Evolutionary conservation across 139 green algal species (phyloP), one percentile per base, ranked within the genome.

Genomic region (Volvox africanus): DNA sequence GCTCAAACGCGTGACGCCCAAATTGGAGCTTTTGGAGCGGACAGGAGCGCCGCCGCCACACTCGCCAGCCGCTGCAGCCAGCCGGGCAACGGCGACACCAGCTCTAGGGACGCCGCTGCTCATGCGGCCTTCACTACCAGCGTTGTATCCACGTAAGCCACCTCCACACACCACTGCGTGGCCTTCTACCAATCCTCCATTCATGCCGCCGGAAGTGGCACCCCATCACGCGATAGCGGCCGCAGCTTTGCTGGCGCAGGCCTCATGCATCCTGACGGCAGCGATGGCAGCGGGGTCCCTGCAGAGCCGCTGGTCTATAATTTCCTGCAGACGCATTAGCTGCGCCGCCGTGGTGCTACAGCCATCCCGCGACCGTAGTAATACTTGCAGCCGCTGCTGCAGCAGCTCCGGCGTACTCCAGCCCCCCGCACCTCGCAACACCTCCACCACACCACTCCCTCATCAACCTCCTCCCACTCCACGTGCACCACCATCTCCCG

Each of bases 41-140:
- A n/a, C n/a, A n/a, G n/a, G n/a, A 65, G 17, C 62, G 82, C 65
- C 82, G 24, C n/a, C 81, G 81, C 81, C 28, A 61, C 81, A 17
- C 3, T 26, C n/a, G 36, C 67, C 67, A 67, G 33, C 33, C 18
- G 35, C 24, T 12, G 68, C 69, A 89, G 37, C 68, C 84, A 89
- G 11, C 5, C 28, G 26, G 68, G 3, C n/a, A n/a, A n/a, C 83
- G 67, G 84, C 37, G 67, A 67, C 84, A 6, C 5, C 84, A 89
- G 69, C 68, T 65, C 82, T 24, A 79, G 84, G 32, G 18, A 17
- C 26, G 69, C 24, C 12, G 30, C 28, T 36, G 84, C 84, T 67
- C 84, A 89, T 44, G 82, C 16, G 36, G 62, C 36, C 84, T 89
- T 89, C 17, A 89, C 67, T 36, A 81, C 28, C 68, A 71, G 26